Conservation (phyloP, 352 stramenopile species). For the Globisporangium nunn region DNA sequence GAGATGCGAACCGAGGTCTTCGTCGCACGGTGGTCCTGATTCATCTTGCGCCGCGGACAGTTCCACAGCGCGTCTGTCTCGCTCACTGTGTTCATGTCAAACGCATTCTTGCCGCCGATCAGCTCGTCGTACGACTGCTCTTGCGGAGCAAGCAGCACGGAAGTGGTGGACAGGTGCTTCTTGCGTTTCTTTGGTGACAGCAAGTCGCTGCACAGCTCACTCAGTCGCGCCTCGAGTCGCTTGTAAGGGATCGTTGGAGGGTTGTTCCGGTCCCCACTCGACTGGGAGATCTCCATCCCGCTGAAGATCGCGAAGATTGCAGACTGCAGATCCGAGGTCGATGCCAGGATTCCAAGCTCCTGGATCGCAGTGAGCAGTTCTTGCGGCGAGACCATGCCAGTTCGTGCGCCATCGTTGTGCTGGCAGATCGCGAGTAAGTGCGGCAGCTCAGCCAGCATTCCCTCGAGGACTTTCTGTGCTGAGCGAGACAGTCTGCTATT, state of each 20-base stretch:
- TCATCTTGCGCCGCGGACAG: conserved; percentile 48
- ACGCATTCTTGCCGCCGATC: conserved; percentile 16
- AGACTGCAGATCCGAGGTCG: conserved; percentile 42
- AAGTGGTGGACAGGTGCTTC: conserved; percentile 64
- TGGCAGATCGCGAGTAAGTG: conserved; percentile 41
- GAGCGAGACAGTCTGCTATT: conserved; percentile 20
- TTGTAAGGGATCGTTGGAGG: conserved; percentile 31
- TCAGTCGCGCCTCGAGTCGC: conserved; percentile 34
- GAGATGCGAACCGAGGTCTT: conserved; percentile 53
- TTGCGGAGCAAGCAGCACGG: conserved; percentile 53
- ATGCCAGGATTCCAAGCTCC: conserved; percentile 54
- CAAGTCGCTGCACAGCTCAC: conserved; percentile 52
- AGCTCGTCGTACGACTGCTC: conserved; percentile 23
- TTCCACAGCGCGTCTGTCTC: conserved; percentile 56
- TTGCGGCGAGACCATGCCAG: conserved; percentile 27
- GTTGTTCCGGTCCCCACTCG: neutral
- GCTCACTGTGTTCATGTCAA: conserved; percentile 32
- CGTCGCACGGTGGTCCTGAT: conserved; percentile 50
- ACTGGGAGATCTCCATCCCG: conserved; percentile 2
- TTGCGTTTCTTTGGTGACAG: conserved; percentile 59
- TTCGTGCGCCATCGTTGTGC: conserved; percentile 33
- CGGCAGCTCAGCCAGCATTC: conserved; percentile 44
- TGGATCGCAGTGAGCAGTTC: conserved; percentile 51
- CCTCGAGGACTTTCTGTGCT: conserved; percentile 68
- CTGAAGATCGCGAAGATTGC: conserved; percentile 40